These are phyloP conservation scores for Kockiozyma suomiensis DNA, from an alignment of 805 yeast genomes.

Conservation along the genomic window DNA sequence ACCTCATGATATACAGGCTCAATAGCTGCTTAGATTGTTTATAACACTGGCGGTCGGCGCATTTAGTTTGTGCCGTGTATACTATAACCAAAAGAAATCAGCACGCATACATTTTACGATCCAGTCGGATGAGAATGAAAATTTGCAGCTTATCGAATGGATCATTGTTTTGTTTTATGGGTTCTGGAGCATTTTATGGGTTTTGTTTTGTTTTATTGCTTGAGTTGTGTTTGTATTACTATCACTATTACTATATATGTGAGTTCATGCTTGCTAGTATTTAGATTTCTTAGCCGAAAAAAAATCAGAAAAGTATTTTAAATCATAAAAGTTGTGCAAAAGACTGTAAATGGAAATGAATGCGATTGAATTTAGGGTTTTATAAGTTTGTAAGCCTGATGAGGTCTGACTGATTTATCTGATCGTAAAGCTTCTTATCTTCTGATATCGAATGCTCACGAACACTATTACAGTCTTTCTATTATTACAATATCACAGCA, in stretches of 20 bases:
- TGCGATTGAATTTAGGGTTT: too few relatives aligned
- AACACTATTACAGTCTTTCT: too few relatives aligned
- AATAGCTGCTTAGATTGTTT: background rate
- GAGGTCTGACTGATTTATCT: too few relatives aligned
- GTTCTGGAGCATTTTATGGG: conserved; percentile 9
- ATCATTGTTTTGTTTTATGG: conserved; percentile 1
- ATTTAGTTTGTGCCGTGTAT: conserved; percentile 1
- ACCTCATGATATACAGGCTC: background rate
- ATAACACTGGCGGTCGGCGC: background rate
- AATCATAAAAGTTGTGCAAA: background rate
- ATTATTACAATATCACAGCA: too few relatives aligned
- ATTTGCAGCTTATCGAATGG: background rate
- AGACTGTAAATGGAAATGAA: too few relatives aligned
- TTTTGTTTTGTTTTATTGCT: background rate
- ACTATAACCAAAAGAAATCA: background rate
- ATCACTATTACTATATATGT: background rate
- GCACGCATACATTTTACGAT: background rate
- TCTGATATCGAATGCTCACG: too few relatives aligned
- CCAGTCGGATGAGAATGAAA: background rate
- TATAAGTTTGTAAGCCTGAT: too few relatives aligned
- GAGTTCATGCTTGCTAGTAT: too few relatives aligned
- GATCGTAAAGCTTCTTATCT: too few relatives aligned
- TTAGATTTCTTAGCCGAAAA: background rate
- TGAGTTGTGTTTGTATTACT: background rate
- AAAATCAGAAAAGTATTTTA: background rate